These are phyloP conservation scores for Taphrina sp. DNA, from an alignment of 1,139 yeast species.

Conservation along the genomic window DNA sequence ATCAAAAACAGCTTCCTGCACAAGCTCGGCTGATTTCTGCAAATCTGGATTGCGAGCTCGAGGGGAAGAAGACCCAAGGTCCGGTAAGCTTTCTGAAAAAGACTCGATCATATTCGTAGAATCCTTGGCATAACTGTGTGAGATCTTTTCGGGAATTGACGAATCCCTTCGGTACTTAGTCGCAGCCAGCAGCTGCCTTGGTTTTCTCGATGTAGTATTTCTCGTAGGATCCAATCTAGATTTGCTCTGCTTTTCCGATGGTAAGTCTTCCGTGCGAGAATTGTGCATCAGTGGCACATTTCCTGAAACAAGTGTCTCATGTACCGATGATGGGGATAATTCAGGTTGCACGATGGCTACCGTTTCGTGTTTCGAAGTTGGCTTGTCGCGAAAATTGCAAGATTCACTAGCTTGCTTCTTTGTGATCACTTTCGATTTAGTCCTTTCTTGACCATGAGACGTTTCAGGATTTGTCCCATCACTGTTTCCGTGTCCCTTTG, in stretches of 20 bases:
- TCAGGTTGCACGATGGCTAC: not conserved
- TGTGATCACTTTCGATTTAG: too few species aligned
- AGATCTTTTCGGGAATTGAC: too few species aligned
- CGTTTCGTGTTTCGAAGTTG: not conserved
- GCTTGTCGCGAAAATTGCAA: not conserved
- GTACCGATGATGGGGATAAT: not conserved
- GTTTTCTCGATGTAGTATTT: not conserved
- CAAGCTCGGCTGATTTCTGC: too few species aligned
- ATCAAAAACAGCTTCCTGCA: too few species aligned
- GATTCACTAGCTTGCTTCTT: not conserved
- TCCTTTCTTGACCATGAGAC: not conserved
- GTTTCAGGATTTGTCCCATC: not conserved
- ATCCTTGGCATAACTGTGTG: too few species aligned
- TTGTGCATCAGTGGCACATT: not conserved
- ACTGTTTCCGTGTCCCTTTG: not conserved
- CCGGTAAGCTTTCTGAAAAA: too few species aligned
- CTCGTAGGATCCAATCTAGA: conserved; percentile 14
- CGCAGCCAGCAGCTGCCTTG: conserved; percentile 4
- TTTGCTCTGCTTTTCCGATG: not conserved
- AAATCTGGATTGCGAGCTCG: too few species aligned
- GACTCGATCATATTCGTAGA: too few species aligned
- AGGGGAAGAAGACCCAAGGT: too few species aligned
- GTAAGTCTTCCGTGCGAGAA: not conserved
- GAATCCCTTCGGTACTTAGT: too few species aligned
- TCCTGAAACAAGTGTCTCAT: not conserved